Evolutionary conservation across 345 rosid species (phyloP).

Genomic region (Crucihimalaya himalaica): DNA sequence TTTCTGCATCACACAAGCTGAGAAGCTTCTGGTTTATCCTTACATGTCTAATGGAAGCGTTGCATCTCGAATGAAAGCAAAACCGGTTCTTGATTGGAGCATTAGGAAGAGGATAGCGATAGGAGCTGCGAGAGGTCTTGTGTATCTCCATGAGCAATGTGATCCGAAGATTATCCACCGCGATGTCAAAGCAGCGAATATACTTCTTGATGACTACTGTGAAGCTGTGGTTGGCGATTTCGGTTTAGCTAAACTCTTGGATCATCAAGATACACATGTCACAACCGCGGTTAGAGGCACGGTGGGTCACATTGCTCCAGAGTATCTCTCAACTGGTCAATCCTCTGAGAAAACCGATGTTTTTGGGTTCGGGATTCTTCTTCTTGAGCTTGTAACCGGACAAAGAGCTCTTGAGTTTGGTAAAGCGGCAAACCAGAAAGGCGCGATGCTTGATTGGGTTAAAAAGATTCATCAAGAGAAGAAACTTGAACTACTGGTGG

Average conservation of each 20-base stretch:
- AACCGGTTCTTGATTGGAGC: conserved; percentile 46
- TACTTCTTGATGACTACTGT: conserved; percentile 44
- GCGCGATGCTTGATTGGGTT: conserved; percentile 52
- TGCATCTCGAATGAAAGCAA: conserved; percentile 43
- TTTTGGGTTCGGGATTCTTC: conserved; percentile 46
- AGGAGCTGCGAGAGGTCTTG: conserved; percentile 48
- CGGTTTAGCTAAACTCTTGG: conserved; percentile 44
- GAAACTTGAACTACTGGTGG: conserved; percentile 82
- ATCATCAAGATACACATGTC: conserved; percentile 45
- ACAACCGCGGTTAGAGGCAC: conserved; percentile 48
- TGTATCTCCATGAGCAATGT: conserved; percentile 47
- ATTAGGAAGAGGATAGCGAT: conserved; percentile 42
- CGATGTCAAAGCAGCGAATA: conserved; percentile 47
- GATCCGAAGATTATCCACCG: conserved; percentile 49
- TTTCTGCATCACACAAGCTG: conserved; percentile 44
- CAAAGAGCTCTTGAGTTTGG: conserved; percentile 46
- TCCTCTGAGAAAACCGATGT: conserved; percentile 48
- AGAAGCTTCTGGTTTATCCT: conserved; percentile 48
- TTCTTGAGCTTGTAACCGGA: conserved; percentile 45
- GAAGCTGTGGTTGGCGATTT: conserved; percentile 48
- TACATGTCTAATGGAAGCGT: conserved; percentile 49
- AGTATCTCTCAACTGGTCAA: conserved; percentile 47
- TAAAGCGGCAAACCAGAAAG: conserved; percentile 44
- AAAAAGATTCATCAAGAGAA: conserved; percentile 91
- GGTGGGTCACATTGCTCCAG: conserved; percentile 48